Percentiles rank a stretch among this genome's conserved stretches.
phyloP scores from a whole-genome alignment of 2,329 filamentous ascomycete species.

The Fusarium odoratissimum region DNA sequence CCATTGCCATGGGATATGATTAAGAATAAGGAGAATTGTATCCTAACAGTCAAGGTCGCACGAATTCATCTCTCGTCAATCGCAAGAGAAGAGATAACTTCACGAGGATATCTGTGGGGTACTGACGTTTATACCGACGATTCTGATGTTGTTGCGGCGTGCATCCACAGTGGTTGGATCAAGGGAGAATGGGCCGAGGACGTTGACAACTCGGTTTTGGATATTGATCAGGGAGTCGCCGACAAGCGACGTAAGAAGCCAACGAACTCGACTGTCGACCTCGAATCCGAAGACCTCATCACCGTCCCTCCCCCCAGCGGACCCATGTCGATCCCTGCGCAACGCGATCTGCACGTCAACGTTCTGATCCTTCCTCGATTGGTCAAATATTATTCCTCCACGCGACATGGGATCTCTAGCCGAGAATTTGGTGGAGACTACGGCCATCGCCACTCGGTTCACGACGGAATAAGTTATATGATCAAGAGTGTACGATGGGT shows the following conservation, averaged over 20 bases:
- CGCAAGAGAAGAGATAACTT: slow-evolving; percentile 85
- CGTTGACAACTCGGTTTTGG: slow-evolving; percentile 76
- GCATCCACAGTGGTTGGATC: slow-evolving; percentile 94
- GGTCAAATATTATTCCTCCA: slow-evolving; percentile 78
- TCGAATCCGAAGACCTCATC: slow-evolving; percentile 58
- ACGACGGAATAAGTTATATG: slow-evolving; percentile 92
- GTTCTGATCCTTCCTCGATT: slow-evolving; percentile 84
- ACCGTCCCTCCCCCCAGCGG: slow-evolving; percentile 67
- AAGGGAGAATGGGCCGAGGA: slow-evolving; percentile 87
- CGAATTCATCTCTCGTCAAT: slow-evolving; percentile 77
- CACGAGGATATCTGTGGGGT: slow-evolving; percentile 86
- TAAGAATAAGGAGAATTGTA: slow-evolving; percentile 85
- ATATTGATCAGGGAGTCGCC: slow-evolving; percentile 56
- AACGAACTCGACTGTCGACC: slow-evolving; percentile 46
- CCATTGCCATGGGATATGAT: slow-evolving; percentile 80
- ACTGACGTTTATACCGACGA: slow-evolving; percentile 96
- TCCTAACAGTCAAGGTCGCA: slow-evolving; percentile 87
- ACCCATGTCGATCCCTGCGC: slow-evolving; percentile 71
- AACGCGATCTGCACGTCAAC: slow-evolving; percentile 88
- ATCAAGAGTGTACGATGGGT: slow-evolving; percentile 87
- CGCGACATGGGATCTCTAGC: slow-evolving; percentile 84
- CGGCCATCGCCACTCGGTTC: slow-evolving; percentile 59
- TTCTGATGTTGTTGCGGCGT: slow-evolving; percentile 90
- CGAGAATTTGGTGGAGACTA: slow-evolving; percentile 76
- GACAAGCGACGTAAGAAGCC: slow-evolving; percentile 51